Evolutionary conservation across 2,329 filamentous ascomycete genomes (phyloP), one percentile per base, ranked within the genome.

Genomic region (Bipolaris gigantea): DNA sequence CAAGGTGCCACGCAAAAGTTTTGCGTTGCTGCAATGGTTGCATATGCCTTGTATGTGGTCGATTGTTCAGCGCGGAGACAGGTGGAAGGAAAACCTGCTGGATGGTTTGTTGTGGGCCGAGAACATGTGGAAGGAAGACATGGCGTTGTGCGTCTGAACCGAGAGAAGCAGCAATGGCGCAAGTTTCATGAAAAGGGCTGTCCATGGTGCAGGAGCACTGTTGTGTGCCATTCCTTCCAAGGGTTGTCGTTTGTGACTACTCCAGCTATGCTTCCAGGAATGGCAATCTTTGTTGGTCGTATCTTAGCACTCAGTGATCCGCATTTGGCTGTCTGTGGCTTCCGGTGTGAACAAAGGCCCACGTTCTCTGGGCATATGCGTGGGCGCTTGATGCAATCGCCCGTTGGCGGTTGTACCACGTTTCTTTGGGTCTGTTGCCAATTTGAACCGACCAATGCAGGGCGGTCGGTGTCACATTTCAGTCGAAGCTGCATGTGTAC

Each of bases 101-200:
- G 55, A 52, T 48, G 55, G 53, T 51, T 58, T 51, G 25, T 46
- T 49, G 32, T 52, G 43, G 38, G 11, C 9, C 25, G 32, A 15
- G 2, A n/a, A 13, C 13, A 23, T 23, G 27, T 23, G 18, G 32
- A 32, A 34, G 48, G 36, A 42, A 43, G 11, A 18, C 8, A 38
- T 42, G 16, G 16, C 18, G 44, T 16, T 38, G 36, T 38, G 16
- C 18, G 11, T 8, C 23, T 19, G 25, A 8, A 27, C 18, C 21
- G 35, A 27, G 21, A 42, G 9, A 36, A 23, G 42, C 18, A 18
- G 38, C 15, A 33, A 32, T 41, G 30, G 13, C 15, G 16, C 21
- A 15, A 13, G 8, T 4, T n/a, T 11, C 2, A 15, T 13, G 16
- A 10, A 33, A 45, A 30, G 19, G 19, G 15, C 23, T 3, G n/a